Evolutionary conservation across 192 early-diverging fungal genomes (phyloP).

Genomic region (Diversispora eburnea): DNA sequence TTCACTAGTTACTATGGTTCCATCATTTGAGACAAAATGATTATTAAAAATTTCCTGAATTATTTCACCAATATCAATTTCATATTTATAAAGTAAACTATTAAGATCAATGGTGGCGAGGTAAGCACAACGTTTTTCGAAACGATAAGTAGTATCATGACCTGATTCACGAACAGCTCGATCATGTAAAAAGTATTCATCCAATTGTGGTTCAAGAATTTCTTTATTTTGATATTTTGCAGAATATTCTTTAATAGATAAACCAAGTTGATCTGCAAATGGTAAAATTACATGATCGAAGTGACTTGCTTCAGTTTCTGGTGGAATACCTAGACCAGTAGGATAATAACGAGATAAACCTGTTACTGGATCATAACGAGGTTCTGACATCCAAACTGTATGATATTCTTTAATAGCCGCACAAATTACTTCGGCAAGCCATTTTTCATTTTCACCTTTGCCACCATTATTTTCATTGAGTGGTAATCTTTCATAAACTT

Average conservation of each 20-base stretch:
- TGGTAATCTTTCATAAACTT: constrained; percentile 66
- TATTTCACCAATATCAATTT: constrained; percentile 79
- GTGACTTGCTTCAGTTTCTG: constrained; percentile 92
- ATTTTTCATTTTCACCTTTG: constrained; percentile 54
- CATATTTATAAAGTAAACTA: constrained; percentile 92
- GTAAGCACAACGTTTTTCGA: constrained; percentile 86
- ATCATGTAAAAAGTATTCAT: constrained; percentile 96
- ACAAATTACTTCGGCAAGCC: constrained; percentile 65
- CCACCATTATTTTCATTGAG: background rate
- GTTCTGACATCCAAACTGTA: constrained; percentile 82
- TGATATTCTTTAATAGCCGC: constrained; percentile 91
- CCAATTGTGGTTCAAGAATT: constrained; percentile 77
- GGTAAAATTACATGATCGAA: constrained; percentile 85
- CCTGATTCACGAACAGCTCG: constrained; percentile 96
- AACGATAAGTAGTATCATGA: constrained; percentile 94
- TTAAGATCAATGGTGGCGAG: constrained; percentile 94
- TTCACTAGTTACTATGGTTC: constrained; percentile 44
- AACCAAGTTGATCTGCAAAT: constrained; percentile 62
- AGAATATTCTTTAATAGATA: constrained; percentile 72
- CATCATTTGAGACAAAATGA: constrained; percentile 41
- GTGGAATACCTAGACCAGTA: constrained; percentile 92
- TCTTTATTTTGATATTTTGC: constrained; percentile 62
- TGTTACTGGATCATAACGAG: constrained; percentile 69
- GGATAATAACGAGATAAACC: constrained; percentile 84
- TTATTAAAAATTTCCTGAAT: constrained; percentile 62